Base-by-base conservation (phyloP, 148 eudicot genomes). In the Euryodendron excelsum region DNA sequence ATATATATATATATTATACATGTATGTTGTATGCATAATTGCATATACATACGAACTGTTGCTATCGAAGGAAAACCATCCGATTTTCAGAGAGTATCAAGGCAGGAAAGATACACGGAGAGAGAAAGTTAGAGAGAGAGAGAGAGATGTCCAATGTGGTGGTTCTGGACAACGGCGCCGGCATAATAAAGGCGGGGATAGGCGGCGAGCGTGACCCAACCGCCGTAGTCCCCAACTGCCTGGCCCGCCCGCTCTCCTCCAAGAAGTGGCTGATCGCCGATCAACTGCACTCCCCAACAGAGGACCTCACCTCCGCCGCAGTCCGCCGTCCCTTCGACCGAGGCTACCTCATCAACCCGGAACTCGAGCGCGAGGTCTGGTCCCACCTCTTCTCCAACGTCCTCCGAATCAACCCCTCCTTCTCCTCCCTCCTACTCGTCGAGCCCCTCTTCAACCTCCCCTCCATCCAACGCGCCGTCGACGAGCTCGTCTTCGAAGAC, bases 91-190 rank as follows among this genome's bases (percentile, higher is more conserved):
- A n/a, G n/a, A n/a, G n/a, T n/a, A n/a, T n/a, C n/a, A n/a, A n/a
- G n/a, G n/a, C n/a, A n/a, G n/a, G n/a, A n/a, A n/a, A n/a, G n/a
- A n/a, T n/a, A n/a, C n/a, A n/a, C n/a, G n/a, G n/a, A n/a, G n/a
- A n/a, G n/a, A n/a, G n/a, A n/a, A n/a, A n/a, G n/a, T n/a, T n/a
- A 67, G 33, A 23, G 36, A 7, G 33, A 45, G 74, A 30, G n/a
- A n/a, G n/a, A n/a, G n/a, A n/a, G n/a, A n/a, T n/a, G n/a, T n/a
- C n/a, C n/a, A n/a, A 74, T 69, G 93, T 93, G 48, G 91, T 96
- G 66, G 97, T 96, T 23, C 82, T 96, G 6, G 99, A 96, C 92
- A 96, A 96, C 84, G 99, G 99, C 80, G 98, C 85, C 77, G 92
- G 91, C 47, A 79, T 80, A 52, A 90, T 96, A 5, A 96, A 96